Base-by-base conservation (phyloP, 306 rosid species). In the Coriaria nepalensis region DNA sequence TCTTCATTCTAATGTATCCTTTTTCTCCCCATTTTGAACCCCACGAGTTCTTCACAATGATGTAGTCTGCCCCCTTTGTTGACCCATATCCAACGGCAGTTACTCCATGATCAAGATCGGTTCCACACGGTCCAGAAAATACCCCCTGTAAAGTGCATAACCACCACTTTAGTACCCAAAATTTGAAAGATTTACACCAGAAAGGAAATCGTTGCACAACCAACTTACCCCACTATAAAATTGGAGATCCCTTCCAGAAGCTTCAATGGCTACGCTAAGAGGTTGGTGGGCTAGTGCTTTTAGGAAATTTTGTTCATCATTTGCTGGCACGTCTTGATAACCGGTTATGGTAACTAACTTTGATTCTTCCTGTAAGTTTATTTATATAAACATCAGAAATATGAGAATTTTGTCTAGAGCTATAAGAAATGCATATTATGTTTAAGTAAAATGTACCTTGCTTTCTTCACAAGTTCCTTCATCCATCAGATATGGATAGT, bases 1-100 rank as follows among this genome's bases (percentile, higher is more conserved):
- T 77, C 75, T 51, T 79, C 87, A 90, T 77, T 56, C 92, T 72
- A 36, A 85, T 75, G 59, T 70, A 85, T 0, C 95, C 98, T 51
- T 75, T 85, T 64, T 90, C 95, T 56, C 98, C 95, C 95, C 98
- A 85, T 57, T 75, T 78, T n/a, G 79, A 42, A 9, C 95, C 98
- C 87, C 95, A 85, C 12, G 94, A 90, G 52, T 90, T 85, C 68
- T 68, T 90, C 40, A 90, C 95, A 15, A 55, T 79, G 66, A 90
- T 65, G 68, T 90, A 90, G 60, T 82, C 92, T 50, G 68, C 13
- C 1, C 87, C 83, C 46, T 85, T 71, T n/a, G 80, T 58, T 55
- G 93, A 66, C 4, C 93, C 96, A 6, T 92, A 85, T 44, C 96
- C 98, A 35, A 82, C 86, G 0, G 96, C 98, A 32, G 96, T 48